Evolutionary conservation across 306 rosid genomes (phyloP).

Genomic region (Sicyos edulis): DNA sequence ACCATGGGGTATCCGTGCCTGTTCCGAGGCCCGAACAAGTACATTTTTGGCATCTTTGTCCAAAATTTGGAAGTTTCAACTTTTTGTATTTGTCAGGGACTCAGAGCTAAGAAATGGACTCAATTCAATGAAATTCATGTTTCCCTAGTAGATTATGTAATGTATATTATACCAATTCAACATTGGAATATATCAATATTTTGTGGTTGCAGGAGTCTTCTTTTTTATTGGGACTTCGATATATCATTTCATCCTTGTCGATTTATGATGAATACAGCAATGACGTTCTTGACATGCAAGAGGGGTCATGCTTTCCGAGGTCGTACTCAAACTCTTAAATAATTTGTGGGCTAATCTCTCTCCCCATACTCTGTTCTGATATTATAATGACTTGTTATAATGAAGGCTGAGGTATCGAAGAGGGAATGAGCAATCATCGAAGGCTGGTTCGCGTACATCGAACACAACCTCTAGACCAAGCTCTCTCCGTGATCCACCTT

Average conservation of each 20-base stretch:
- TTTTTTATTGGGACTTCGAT: constrained; percentile 52
- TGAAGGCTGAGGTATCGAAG: constrained; percentile 27
- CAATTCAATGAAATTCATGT: neutral
- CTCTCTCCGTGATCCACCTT: constrained; percentile 45
- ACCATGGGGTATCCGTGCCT: no score
- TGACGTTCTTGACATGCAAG: constrained; percentile 87
- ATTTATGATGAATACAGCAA: constrained; percentile 91
- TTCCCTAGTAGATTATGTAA: neutral
- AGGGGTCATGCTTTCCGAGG: constrained; percentile 98
- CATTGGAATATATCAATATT: neutral
- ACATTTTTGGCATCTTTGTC: neutral
- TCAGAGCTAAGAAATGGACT: neutral
- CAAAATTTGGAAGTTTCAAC: neutral
- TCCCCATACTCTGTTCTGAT: constrained; percentile 2
- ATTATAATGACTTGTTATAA: constrained; percentile 6
- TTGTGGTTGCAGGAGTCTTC: constrained; percentile 74
- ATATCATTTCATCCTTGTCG: constrained; percentile 65
- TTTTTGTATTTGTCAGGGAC: neutral
- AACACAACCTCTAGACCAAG: constrained; percentile 46
- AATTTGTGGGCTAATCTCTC: neutral
- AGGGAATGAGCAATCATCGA: constrained; percentile 22
- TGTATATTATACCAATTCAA: neutral
- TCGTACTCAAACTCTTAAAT: constrained; percentile 18
- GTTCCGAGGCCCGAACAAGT: no score
- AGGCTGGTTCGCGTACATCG: constrained; percentile 24